phyloP scores from a whole-genome alignment of 257 asterid species.

The Solanum phureja region DNA sequence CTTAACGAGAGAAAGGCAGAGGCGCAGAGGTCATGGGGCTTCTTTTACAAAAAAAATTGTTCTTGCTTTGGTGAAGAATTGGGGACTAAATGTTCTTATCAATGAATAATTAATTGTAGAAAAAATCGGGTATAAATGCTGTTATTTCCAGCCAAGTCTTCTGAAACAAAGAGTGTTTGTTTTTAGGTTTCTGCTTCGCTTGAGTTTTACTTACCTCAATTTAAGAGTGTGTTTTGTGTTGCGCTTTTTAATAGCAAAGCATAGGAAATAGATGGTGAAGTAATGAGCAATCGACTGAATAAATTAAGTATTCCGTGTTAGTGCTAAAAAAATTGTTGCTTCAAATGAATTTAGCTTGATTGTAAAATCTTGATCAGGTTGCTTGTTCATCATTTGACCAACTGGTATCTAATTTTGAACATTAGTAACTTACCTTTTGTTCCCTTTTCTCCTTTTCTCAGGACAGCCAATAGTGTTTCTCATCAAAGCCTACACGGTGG shows the following conservation, averaged over 20 bases:
- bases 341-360: neutral
- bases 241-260: neutral
- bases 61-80: neutral
- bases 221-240: neutral
- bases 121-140: no score
- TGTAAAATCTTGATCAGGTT: neutral
- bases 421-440: neutral
- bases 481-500: neutral
- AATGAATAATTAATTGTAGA: neutral
- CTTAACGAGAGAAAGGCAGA: neutral
- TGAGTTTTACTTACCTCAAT: neutral
- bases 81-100: neutral
- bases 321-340: neutral
- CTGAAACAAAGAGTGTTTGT: no score
- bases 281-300: neutral
- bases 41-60: neutral
- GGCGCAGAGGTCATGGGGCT: neutral
- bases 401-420: neutral
- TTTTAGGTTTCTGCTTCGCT: neutral
- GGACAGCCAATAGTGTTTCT: neutral
- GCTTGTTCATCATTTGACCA: neutral
- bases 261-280: neutral
- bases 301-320: neutral
- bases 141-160: no score
- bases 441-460: neutral